Conservation (phyloP, 2,329 filamentous ascomycete genomes). For the Botrytis pseudocinerea region DNA sequence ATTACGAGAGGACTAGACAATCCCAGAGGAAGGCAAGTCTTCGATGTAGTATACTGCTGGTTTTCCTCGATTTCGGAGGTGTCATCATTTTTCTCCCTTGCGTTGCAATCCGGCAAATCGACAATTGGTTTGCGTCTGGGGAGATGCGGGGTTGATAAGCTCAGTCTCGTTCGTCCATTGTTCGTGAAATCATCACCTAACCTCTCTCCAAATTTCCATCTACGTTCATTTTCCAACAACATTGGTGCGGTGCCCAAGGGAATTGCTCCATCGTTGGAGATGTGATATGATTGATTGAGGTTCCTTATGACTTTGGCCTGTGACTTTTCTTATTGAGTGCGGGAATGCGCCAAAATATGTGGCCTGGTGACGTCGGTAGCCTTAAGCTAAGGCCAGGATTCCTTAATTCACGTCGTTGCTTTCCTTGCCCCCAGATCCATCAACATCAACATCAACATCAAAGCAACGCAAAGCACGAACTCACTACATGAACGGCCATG, state of each 20-base stretch:
- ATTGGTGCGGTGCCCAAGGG: neutral
- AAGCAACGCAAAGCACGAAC: neutral
- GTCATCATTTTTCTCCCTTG: neutral
- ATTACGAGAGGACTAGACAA: neutral
- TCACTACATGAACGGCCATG: neutral
- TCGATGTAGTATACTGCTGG: neutral
- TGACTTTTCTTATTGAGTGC: neutral
- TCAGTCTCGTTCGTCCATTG: neutral
- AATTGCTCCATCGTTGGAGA: neutral
- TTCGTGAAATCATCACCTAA: neutral
- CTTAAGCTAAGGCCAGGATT: neutral
- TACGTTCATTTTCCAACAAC: neutral
- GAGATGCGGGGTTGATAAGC: neutral
- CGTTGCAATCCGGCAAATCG: neutral
- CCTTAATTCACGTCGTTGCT: neutral
- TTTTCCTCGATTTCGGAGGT: neutral
- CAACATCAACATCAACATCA: neutral
- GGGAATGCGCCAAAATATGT: neutral
- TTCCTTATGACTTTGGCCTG: neutral
- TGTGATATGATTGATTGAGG: neutral
- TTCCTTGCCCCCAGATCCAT: neutral
- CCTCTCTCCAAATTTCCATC: neutral
- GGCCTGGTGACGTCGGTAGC: conserved; percentile 9
- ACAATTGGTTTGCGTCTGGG: neutral
- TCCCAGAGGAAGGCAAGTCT: neutral